A percentile compares a stretch with the other conserved stretches of the same genome.
Evolutionary conservation across 1,284 basidiomycete species (phyloP).

Genomic region (Singerocomus inundabilis): DNA sequence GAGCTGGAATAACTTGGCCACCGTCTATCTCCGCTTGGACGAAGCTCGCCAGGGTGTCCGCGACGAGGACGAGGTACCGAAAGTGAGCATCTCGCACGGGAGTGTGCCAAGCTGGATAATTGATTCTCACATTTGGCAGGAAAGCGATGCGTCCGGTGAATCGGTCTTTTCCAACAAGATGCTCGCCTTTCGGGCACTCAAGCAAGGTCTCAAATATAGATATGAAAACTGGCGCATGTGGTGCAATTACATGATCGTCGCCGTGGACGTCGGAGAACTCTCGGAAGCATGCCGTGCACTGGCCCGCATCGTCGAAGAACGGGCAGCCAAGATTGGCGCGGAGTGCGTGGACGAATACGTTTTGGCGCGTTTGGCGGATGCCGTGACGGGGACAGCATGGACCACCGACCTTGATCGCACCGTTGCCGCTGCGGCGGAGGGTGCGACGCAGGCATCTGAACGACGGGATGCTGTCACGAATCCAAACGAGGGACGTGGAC

Average conservation of each 20-base stretch:
- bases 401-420: conserved; percentile 32
- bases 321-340: conserved; percentile 61
- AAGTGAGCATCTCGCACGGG: conserved; percentile 22
- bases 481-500: conserved; percentile 69
- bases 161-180: conserved; percentile 68
- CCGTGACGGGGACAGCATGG: conserved; percentile 70
- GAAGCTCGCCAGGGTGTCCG: conserved; percentile 31
- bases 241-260: conserved; percentile 96
- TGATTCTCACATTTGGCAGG: too few relatives aligned
- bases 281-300: conserved; percentile 86
- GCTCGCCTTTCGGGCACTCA: conserved; percentile 92
- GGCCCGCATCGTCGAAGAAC: conserved; percentile 80
- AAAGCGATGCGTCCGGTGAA: conserved; percentile 14
- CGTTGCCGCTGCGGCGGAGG: background rate
- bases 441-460: background rate
- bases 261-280: conserved; percentile 91
- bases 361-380: conserved; percentile 82
- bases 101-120: too few relatives aligned
- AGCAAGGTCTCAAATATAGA: conserved; percentile 80
- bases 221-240: conserved; percentile 98
- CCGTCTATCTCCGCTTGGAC: conserved; percentile 85
- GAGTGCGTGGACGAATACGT: conserved; percentile 80
- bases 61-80: conserved; percentile 27
- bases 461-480: conserved; percentile 29
- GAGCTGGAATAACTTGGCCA: conserved; percentile 98